phyloP scores from a whole-genome alignment of 2,329 filamentous ascomycete genomes.

The Ophiostoma pallidulum region DNA sequence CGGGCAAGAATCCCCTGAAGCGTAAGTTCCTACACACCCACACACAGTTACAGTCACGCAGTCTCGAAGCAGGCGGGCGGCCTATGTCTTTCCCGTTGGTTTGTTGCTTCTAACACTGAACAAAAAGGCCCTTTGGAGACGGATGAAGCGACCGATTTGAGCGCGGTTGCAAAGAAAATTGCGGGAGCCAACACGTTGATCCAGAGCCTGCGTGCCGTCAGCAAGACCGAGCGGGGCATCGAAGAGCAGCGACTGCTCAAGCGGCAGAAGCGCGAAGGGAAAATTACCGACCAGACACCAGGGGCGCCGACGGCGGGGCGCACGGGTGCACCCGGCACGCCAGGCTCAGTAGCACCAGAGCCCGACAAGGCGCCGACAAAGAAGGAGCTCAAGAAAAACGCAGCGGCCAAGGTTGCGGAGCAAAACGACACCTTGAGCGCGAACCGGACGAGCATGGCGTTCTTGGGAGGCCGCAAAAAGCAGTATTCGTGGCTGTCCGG shows the following conservation, averaged over 20 bases:
- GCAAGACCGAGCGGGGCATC: conserved; percentile 55
- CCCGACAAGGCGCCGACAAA: conserved; percentile 65
- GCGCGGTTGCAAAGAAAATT: conserved; percentile 28
- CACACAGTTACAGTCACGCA: too few species aligned
- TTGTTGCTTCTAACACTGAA: conserved; percentile 4
- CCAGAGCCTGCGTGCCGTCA: conserved; percentile 46
- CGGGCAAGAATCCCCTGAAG: conserved; percentile 47
- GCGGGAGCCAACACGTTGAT: conserved; percentile 39
- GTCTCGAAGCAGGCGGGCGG: neutral
- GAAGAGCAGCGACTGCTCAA: conserved; percentile 65
- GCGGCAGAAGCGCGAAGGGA: conserved; percentile 53
- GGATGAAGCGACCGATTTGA: conserved; percentile 23
- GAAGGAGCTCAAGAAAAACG: conserved; percentile 71
- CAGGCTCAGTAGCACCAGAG: conserved; percentile 54
- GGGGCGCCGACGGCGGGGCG: conserved; percentile 38
- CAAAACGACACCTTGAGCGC: conserved; percentile 71
- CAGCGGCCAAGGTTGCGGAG: conserved; percentile 69
- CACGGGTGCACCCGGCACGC: conserved; percentile 50
- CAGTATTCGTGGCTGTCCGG: conserved; percentile 69
- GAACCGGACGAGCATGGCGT: conserved; percentile 68
- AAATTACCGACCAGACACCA: conserved; percentile 41
- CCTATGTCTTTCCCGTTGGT: too few species aligned
- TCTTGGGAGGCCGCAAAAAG: conserved; percentile 54
- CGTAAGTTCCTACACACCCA: conserved; percentile 42
- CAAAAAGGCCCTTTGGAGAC: conserved; percentile 33